A percentile compares a stretch with the other conserved stretches of the same genome.
Evolutionary conservation across 805 yeast species (phyloP).

Genomic region (Zygosaccharomyces pseudorouxii): DNA sequence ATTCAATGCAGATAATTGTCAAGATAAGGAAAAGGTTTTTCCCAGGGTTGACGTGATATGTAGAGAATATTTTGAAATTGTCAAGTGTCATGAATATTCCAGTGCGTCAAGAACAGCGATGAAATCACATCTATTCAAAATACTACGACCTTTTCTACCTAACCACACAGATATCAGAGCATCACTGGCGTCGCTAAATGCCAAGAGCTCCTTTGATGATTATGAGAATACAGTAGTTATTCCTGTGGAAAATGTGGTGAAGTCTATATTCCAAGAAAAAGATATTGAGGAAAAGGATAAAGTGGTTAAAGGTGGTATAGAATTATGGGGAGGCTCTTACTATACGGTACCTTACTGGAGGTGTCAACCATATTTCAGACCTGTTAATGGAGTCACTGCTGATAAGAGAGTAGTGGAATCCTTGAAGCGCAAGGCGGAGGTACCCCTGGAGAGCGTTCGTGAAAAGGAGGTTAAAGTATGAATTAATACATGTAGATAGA

Average conservation of each 20-base stretch:
- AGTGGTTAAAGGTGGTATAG: constrained; percentile 49
- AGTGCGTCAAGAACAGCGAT: constrained; percentile 75
- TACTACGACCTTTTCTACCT: constrained; percentile 74
- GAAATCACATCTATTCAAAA: constrained; percentile 89
- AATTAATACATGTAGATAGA: constrained; percentile 1
- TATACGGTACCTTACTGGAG: constrained; percentile 90
- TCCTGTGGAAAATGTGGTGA: constrained; percentile 64
- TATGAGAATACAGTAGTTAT: constrained; percentile 53
- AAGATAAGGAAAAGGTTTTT: constrained; percentile 58
- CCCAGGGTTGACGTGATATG: constrained; percentile 82
- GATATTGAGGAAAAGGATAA: constrained; percentile 54
- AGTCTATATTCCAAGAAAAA: constrained; percentile 46
- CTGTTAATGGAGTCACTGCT: constrained; percentile 71
- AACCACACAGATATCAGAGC: constrained; percentile 75
- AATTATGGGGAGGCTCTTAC: constrained; percentile 77
- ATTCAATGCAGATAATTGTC: constrained; percentile 41
- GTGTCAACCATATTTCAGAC: constrained; percentile 91
- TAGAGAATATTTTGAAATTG: constrained; percentile 85
- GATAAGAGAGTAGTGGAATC: constrained; percentile 38
- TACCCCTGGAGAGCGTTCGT: background rate
- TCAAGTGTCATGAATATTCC: constrained; percentile 39
- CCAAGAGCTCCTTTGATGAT: constrained; percentile 42
- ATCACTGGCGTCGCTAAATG: constrained; percentile 52
- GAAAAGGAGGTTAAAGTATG: constrained; percentile 16
- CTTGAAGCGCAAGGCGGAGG: constrained; percentile 18